Base-by-base conservation (phyloP, 2,329 filamentous ascomycete genomes). In the Xylaria sp. region DNA sequence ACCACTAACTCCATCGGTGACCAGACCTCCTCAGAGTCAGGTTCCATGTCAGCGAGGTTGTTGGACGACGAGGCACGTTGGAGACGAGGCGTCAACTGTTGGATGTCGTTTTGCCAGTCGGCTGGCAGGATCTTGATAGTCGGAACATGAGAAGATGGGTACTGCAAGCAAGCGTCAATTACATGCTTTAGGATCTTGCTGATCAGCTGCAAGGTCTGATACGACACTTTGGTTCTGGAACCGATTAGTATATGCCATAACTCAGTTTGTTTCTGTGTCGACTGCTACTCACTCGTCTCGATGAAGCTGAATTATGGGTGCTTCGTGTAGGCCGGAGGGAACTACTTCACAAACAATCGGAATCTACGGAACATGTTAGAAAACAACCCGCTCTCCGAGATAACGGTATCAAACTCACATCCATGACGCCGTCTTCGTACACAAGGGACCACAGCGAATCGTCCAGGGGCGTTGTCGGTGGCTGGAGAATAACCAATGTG, bases 401-500 rank as follows among this genome's bases (percentile, higher is more conserved):
- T 3, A 8, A 37, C n/a, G 19, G 11, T 18, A 8, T 8, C n/a
- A 5, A 11, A 73, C 78, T 75, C 59, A 88, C 77, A 71, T 91
- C 88, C 88, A 92, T 92, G 4, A 78, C 75, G 2, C 85, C 83
- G 10, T 77, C 75, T 58, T 88, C 86, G 13, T 77, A 74, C 55
- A 81, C 75, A 0, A 88, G 67, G 0, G 76, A 77, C 86, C 86
- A 89, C 1, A 88, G 66, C 0, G 63, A 65, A 4, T 71, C 66
- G 54, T 88, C 81, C 63, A 89, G 80, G 2, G 81, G 76, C 37
- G 83, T 81, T 5, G 77, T 68, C 0, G 82, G 78, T 49, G 87
- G 86, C 69, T 97, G 92, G 9, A 96, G 76, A 53, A 97, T 82
- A 13, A 97, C 76, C 35, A 96, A 75, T 1, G 88, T 90, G 69